Evolutionary conservation across 106 monocot species (phyloP).

Genomic region (Acanthochlamys bracteata): DNA sequence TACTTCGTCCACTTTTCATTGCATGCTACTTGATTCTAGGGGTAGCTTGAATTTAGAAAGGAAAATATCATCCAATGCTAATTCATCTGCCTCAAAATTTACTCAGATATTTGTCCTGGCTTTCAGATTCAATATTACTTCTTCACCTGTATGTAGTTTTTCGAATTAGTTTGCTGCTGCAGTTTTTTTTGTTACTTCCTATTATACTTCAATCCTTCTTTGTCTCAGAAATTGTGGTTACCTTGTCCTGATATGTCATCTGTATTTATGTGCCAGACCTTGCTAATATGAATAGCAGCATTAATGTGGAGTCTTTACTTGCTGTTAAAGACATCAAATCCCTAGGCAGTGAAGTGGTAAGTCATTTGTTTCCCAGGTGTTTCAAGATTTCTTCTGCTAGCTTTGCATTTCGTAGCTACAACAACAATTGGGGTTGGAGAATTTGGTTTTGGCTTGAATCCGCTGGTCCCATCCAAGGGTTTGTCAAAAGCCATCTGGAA

Average conservation of each 20-base stretch:
- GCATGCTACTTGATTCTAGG: too few species aligned
- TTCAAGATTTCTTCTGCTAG: not conserved
- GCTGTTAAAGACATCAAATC: not conserved
- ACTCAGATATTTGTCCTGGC: too few species aligned
- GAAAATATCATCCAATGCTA: too few species aligned
- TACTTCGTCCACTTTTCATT: too few species aligned
- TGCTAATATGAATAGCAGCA: not conserved
- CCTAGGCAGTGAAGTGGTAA: not conserved
- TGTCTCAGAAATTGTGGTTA: not conserved
- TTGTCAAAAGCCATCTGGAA: constrained; percentile 61
- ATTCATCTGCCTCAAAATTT: too few species aligned
- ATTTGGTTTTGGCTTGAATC: not conserved
- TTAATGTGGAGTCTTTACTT: not conserved
- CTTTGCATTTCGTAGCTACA: not conserved
- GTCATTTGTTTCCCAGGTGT: not conserved
- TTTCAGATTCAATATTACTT: too few species aligned
- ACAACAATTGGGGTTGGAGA: not conserved
- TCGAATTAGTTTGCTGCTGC: too few species aligned
- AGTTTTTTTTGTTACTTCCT: too few species aligned
- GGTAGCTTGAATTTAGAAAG: too few species aligned
- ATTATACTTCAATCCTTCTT: too few species aligned
- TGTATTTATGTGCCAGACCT: not conserved
- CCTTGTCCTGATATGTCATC: not conserved
- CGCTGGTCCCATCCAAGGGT: constrained; percentile 7
- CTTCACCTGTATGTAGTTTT: too few species aligned